Evolutionary conservation across 441 rosid genomes (phyloP).

Genomic region (Erodium texanum): DNA sequence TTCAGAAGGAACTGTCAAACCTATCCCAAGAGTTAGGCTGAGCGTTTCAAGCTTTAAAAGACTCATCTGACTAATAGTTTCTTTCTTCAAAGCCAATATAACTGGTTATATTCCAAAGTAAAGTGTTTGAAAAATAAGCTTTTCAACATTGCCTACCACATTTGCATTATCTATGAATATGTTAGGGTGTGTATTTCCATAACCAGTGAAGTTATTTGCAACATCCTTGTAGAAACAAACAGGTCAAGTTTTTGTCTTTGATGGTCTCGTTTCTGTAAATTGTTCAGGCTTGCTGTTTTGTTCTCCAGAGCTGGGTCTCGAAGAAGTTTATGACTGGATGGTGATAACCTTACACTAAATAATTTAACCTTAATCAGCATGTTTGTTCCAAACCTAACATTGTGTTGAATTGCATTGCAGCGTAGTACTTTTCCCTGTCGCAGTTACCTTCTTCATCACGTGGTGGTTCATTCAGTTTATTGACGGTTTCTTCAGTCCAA

Average conservation of each 20-base stretch:
- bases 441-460: conserved; percentile 84
- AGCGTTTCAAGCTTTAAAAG: no score
- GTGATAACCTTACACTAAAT: conserved; percentile 27
- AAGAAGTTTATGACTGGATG: conserved; percentile 99
- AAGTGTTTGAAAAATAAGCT: no score
- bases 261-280: no score
- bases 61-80: no score
- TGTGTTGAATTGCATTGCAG: conserved; percentile 38
- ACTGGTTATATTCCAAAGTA: no score
- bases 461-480: conserved; percentile 98
- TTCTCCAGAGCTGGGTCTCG: conserved; percentile 88
- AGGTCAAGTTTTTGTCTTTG: conserved; percentile 6
- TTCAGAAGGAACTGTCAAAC: no score
- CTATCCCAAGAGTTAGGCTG: no score
- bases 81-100: no score
- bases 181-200: no score
- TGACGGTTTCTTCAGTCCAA: conserved; percentile 90
- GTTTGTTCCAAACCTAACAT: conserved; percentile 18
- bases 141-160: no score
- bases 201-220: background rate
- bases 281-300: conserved; percentile 76
- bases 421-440: conserved; percentile 88
- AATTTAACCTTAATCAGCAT: background rate
- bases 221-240: background rate
- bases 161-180: no score